Conservation (phyloP, 441 rosid species). For the Jatropha podagrica region DNA sequence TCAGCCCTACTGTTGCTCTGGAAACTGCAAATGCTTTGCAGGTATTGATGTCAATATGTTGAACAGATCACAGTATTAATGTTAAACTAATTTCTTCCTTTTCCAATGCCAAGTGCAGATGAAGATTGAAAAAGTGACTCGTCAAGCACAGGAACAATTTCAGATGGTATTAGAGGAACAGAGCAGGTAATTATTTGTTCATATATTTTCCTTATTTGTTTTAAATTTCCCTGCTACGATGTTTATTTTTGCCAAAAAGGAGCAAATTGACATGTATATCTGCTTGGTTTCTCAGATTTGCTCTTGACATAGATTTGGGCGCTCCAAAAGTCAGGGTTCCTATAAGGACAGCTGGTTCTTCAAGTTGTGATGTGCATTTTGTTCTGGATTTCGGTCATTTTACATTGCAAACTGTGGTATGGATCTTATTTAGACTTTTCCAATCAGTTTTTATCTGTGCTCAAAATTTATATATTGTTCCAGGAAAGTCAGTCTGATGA, state of each 20-base stretch:
- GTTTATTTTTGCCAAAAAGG: not conserved
- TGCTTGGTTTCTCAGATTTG: conserved; percentile 64
- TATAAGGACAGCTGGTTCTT: conserved; percentile 61
- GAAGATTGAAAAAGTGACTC: conserved; percentile 95
- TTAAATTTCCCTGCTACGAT: not conserved
- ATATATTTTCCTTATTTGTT: conserved; percentile 13
- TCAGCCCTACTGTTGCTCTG: conserved; percentile 90
- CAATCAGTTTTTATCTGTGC: conserved; percentile 27
- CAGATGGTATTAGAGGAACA: conserved; percentile 94
- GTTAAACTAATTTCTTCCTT: conserved; percentile 21
- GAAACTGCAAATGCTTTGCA: conserved; percentile 99
- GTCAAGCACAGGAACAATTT: conserved; percentile 97
- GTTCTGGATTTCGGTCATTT: conserved; percentile 98
- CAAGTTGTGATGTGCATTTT: conserved; percentile 74
- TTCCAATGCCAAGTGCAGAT: conserved; percentile 46
- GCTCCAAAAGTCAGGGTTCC: conserved; percentile 99
- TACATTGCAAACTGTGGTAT: conserved; percentile 83
- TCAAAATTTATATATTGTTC: conserved; percentile 28
- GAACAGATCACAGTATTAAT: not conserved
- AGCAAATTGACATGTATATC: conserved; percentile 13
- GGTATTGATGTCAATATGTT: conserved; percentile 52
- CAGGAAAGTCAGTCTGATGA: conserved; percentile 83
- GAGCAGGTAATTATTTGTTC: conserved; percentile 64
- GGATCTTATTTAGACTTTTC: conserved; percentile 29
- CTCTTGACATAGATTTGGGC: conserved; percentile 98